These are phyloP conservation scores for Brettanomyces nanus DNA, from an alignment of 805 yeast genomes.

Conservation along the genomic window DNA sequence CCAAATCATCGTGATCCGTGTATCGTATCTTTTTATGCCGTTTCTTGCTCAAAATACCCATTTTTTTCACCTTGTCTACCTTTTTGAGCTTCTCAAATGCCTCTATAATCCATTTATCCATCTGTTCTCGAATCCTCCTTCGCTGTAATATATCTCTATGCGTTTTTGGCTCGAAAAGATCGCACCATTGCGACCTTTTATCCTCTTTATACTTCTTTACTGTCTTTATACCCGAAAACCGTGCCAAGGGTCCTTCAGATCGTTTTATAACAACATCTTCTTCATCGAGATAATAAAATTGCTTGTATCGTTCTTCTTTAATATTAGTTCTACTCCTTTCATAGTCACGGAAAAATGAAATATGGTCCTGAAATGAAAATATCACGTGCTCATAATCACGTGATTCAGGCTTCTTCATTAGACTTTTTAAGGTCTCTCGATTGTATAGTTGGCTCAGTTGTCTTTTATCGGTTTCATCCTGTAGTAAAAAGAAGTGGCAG, in stretches of 20 bases:
- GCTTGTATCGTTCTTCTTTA: not conserved
- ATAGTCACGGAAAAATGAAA: not conserved
- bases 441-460: not conserved
- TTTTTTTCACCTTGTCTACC: constrained; percentile 23
- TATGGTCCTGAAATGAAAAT: not conserved
- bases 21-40: constrained; percentile 11
- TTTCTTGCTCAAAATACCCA: constrained; percentile 13
- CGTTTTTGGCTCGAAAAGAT: constrained; percentile 33
- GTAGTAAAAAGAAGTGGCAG: constrained; percentile 28
- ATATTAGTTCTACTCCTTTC: not conserved
- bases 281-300: not conserved
- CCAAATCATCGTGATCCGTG: constrained; percentile 14
- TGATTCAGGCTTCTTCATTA: not conserved
- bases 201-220: constrained; percentile 4
- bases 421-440: not conserved
- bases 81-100: constrained; percentile 27
- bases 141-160: constrained; percentile 30
- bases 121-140: constrained; percentile 12
- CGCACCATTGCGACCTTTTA: constrained; percentile 30
- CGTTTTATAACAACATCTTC: constrained; percentile 1
- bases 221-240: constrained; percentile 5
- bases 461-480: constrained; percentile 7
- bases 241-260: constrained; percentile 4
- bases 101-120: constrained; percentile 33
- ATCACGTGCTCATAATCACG: too few species aligned